phyloP scores from a whole-genome alignment of 495 filamentous ascomycete genomes.

The Talaromyces proteolyticus region DNA sequence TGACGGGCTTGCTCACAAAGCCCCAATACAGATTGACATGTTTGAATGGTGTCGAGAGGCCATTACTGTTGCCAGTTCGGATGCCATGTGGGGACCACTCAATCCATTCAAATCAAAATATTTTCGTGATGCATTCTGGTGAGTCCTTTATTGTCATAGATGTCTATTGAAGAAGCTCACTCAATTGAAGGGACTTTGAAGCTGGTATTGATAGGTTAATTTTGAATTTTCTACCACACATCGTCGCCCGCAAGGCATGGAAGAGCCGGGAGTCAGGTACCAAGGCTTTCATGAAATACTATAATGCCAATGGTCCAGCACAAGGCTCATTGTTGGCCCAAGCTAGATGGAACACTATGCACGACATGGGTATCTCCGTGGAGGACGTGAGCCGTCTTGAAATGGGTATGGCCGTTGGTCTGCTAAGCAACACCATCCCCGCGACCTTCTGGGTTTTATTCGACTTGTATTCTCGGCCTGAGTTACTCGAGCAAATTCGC shows the following conservation, averaged over 20 bases:
- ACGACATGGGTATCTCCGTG: conserved; percentile 21
- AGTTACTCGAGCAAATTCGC: conserved; percentile 27
- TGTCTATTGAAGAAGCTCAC: neutral
- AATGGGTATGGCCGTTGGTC: conserved; percentile 24
- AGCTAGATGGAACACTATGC: conserved; percentile 22
- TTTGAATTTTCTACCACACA: conserved; percentile 24
- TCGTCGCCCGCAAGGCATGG: conserved; percentile 34
- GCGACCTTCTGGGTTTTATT: conserved; percentile 40
- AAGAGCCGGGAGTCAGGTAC: conserved; percentile 26
- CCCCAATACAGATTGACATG: conserved; percentile 12
- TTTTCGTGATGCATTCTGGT: conserved; percentile 41
- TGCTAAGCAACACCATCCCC: conserved; percentile 41
- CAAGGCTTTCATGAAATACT: conserved; percentile 36
- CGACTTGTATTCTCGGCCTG: conserved; percentile 28
- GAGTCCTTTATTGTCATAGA: conserved; percentile 4
- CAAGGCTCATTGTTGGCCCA: conserved; percentile 25
- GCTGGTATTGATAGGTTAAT: conserved; percentile 27
- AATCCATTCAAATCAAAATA: conserved; percentile 40
- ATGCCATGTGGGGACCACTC: conserved; percentile 39
- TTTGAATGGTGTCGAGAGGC: conserved; percentile 33
- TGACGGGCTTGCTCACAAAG: conserved; percentile 9
- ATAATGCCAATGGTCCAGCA: conserved; percentile 21
- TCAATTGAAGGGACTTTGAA: conserved; percentile 33
- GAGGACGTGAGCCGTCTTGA: conserved; percentile 40
- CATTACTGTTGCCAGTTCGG: conserved; percentile 43